Evolutionary conservation across 2,329 filamentous ascomycete species (phyloP).

Genomic region (Talaromyces pinophilus): DNA sequence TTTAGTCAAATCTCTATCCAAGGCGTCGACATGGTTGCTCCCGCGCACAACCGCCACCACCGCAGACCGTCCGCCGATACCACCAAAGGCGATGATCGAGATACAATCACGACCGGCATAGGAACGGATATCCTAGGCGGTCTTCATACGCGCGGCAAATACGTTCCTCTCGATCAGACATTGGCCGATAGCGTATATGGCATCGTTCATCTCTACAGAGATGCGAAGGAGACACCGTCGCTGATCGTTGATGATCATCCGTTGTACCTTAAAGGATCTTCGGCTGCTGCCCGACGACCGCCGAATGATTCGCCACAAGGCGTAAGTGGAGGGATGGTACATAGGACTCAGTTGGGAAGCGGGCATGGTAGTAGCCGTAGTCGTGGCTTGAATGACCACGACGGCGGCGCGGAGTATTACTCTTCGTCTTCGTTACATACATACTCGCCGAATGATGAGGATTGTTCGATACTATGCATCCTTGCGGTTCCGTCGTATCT

Average conservation of each 20-base stretch:
- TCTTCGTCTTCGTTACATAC: constrained; percentile 9
- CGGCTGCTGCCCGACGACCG: constrained; percentile 36
- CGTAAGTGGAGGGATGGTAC: constrained; percentile 23
- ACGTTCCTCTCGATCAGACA: constrained; percentile 67
- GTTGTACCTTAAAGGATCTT: constrained; percentile 41
- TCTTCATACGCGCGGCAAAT: constrained; percentile 79
- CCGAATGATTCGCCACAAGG: constrained; percentile 28
- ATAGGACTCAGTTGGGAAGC: constrained; percentile 13
- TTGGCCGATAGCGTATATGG: constrained; percentile 86
- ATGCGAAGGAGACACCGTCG: constrained; percentile 70
- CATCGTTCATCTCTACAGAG: constrained; percentile 89
- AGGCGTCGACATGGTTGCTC: constrained; percentile 70
- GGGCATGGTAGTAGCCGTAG: constrained; percentile 11
- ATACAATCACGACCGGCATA: constrained; percentile 51
- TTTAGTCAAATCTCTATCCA: constrained; percentile 77
- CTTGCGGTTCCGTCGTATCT: constrained; percentile 93
- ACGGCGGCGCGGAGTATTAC: constrained; percentile 22
- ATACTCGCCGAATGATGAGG: constrained; percentile 44
- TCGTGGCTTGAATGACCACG: constrained; percentile 18
- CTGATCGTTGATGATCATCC: constrained; percentile 54
- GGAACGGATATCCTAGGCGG: constrained; percentile 59
- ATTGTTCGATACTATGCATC: constrained; percentile 87
- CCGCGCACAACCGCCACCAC: constrained; percentile 26
- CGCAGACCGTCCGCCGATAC: constrained; percentile 29
- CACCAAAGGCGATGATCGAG: constrained; percentile 30